Evolutionary conservation across 257 asterid genomes (phyloP), one percentile per base, ranked within the genome.

Genomic region (Verbena officinalis): DNA sequence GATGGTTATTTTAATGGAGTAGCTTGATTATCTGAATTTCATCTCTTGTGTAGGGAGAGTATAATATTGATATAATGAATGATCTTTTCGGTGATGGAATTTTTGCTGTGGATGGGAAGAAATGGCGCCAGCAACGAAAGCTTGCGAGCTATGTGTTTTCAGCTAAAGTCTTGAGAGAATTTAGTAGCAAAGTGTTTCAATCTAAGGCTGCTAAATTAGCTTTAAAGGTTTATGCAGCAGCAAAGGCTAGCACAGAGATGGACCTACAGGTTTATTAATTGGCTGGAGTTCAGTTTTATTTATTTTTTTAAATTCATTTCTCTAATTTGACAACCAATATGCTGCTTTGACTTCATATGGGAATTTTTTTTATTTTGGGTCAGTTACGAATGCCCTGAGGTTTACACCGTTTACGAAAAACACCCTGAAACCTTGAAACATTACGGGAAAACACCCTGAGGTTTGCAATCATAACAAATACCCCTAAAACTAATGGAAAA

Each of bases 21-120:
- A 44, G 40, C 23, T 7, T 21, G 10, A 58, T 20, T 16, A 19
- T 44, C 51, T 24, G 33, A 33, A 12, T 54, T 43, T 42, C 33
- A 27, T 36, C 16, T 40, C 5, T 17, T 8, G 0, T 65, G 64
- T 64, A 71, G 81, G 83, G 86, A 39, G 30, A 54, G 66, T 60
- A 68, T 59, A 69, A 74, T 30, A 43, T 55, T 54, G 71, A 13
- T 51, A 74, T 70, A 17, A 66, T 77, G 71, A 74, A 62, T 42
- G 86, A 81, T 76, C 77, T 81, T 36, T 72, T 81, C 8, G 83
- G 86, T 33, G 86, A 77, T 51, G 83, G 77, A 33, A 74, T 77
- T 48, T 77, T 81, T 52, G 73, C 86, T 0, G 81, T 77, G 10
- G 83, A 81, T 74, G 83, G 86, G 9, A 73, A 74, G 24, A 81